Base-by-base conservation (phyloP, 176 grass and related monocot species). In the Calamus simplicifolius region DNA sequence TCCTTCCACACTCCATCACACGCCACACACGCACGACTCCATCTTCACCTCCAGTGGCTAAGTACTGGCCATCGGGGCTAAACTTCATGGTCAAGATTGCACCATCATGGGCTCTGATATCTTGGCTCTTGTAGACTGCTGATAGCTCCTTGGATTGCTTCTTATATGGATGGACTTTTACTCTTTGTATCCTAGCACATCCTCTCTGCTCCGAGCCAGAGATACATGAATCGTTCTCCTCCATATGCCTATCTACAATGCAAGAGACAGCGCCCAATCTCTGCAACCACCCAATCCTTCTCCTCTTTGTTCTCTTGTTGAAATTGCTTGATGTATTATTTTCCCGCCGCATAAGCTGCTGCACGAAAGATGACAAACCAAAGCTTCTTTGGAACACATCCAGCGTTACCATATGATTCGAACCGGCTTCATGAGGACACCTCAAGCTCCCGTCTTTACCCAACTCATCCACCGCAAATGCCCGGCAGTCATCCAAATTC, bases 21-120 rank as follows among this genome's bases (percentile, higher is more conserved):
- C 31, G 48, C 94, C 94, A 99, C 49, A 93, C 75, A 64, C 79
- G 71, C 16, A 99, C 73, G 31, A 99, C 52, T 66, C 88, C 88
- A 65, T 99, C 94, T 75, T 88, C 76, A 1, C 94, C 94, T 0
- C 94, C 79, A 62, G 2, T 99, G 4, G 94, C 94, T 19, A 99
- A 81, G 61, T 83, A 76, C 62, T 70, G 78, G 18, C 94, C 94
- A 62, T 93, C 76, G 10, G 88, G 85, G 63, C 88, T 99, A 75
- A 99, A 99, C 56, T 83, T 92, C 70, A 99, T 85, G 48, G 79
- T 85, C 64, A 85, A 57, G 56, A 99, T 93, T 65, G 85, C 81
- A 62, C 94, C 94, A 51, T 83, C 79, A 18, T 99, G 94, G 5
- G 76, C 94, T 79, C 77, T 89, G 58, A 99, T 80, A 56, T 75